Conservation (phyloP, 2,329 filamentous ascomycete species). For the Penicillium hordei region DNA sequence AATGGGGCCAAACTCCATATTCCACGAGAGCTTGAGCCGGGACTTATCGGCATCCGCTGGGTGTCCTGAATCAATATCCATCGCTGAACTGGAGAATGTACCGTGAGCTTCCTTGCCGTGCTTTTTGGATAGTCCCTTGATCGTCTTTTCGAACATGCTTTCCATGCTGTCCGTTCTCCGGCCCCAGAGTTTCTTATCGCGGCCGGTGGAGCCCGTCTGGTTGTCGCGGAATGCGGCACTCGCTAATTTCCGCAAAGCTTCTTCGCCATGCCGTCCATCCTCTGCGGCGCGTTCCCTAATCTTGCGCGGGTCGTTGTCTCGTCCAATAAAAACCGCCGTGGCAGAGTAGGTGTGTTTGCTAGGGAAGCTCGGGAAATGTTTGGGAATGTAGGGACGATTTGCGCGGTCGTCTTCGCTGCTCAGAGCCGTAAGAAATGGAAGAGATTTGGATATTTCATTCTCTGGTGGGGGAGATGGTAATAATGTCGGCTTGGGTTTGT, state of each 20-base stretch:
- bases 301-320: slow-evolving; percentile 60
- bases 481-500: slow-evolving; percentile 28
- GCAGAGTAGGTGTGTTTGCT: slow-evolving; percentile 64
- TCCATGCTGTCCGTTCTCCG: slow-evolving; percentile 45
- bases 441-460: slow-evolving; percentile 36
- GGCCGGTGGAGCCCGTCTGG: slow-evolving; percentile 42
- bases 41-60: slow-evolving; percentile 29
- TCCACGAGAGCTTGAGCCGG: slow-evolving; percentile 30
- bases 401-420: slow-evolving; percentile 49
- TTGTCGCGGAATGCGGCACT: slow-evolving; percentile 49
- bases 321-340: slow-evolving; percentile 58
- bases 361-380: slow-evolving; percentile 62
- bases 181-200: slow-evolving; percentile 43
- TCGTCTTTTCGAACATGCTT: slow-evolving; percentile 56
- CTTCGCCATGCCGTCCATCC: slow-evolving; percentile 65
- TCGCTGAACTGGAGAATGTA: slow-evolving; percentile 17
- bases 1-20: slow-evolving; percentile 48
- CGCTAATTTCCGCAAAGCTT: slow-evolving; percentile 62
- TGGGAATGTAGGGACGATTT: slow-evolving; percentile 56
- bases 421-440: slow-evolving; percentile 53
- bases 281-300: slow-evolving; percentile 64
- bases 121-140: slow-evolving; percentile 51
- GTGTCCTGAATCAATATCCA: slow-evolving; percentile 33
- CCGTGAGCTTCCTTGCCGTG: slow-evolving; percentile 35
- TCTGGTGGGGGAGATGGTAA: slow-evolving; percentile 44